phyloP scores from a whole-genome alignment of 495 filamentous ascomycete species.

The Sordaria brevicollis region DNA sequence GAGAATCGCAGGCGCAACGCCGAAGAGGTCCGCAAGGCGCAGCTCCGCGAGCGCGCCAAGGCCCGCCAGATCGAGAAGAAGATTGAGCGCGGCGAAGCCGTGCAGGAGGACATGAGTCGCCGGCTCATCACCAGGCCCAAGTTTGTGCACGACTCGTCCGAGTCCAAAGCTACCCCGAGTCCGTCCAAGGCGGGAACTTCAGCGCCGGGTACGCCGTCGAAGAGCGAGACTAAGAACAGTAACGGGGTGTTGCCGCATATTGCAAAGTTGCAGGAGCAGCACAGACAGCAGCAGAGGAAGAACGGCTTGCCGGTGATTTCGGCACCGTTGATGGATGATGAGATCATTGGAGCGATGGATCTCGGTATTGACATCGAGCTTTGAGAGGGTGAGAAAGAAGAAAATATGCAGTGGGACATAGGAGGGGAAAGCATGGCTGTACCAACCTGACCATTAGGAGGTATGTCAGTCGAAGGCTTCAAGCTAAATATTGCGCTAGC shows the following conservation, averaged over 20 bases:
- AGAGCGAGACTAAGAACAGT: background rate
- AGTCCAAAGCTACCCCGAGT: background rate
- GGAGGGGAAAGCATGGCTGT: background rate
- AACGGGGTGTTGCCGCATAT: slow-evolving; percentile 29
- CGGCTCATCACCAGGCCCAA: slow-evolving; percentile 52
- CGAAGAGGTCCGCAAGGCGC: slow-evolving; percentile 74
- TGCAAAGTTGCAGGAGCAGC: slow-evolving; percentile 44
- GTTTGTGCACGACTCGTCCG: slow-evolving; percentile 45
- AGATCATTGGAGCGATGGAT: slow-evolving; percentile 72
- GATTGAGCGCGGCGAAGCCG: slow-evolving; percentile 41
- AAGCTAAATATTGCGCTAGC: too few relatives aligned
- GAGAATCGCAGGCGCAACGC: slow-evolving; percentile 70
- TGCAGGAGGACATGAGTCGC: slow-evolving; percentile 44
- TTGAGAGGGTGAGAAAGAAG: slow-evolving; percentile 2
- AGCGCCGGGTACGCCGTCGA: background rate
- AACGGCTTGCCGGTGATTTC: slow-evolving; percentile 55
- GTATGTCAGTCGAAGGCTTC: too few relatives aligned
- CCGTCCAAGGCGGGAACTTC: background rate
- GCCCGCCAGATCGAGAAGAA: slow-evolving; percentile 45
- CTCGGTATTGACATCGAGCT: slow-evolving; percentile 76
- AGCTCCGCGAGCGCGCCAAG: slow-evolving; percentile 63
- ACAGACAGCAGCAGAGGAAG: slow-evolving; percentile 39
- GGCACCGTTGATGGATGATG: slow-evolving; percentile 69
- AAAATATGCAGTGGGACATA: too few relatives aligned
- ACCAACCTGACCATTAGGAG: too few relatives aligned